A percentile compares a stretch with the other conserved stretches of the same genome.
These are phyloP conservation scores for Helianthus tuberosus DNA, from an alignment of 129 eudicot species.

Conservation along the genomic window DNA sequence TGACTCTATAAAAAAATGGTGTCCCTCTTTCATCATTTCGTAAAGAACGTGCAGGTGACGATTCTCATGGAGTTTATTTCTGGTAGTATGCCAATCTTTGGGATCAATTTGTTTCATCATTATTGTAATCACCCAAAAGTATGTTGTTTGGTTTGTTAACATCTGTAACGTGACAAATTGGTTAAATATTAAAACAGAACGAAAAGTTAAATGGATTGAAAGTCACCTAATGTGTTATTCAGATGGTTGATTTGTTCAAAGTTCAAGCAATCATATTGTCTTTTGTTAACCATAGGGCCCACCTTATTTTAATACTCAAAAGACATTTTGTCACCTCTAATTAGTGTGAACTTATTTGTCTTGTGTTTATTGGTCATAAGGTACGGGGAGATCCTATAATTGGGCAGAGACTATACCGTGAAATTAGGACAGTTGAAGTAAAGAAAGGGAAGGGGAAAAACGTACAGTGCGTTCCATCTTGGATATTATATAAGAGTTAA, in stretches of 20 bases:
- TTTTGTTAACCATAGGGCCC: too few relatives aligned
- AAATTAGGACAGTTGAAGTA: slow-evolving; percentile 82
- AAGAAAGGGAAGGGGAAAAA: slow-evolving; percentile 85
- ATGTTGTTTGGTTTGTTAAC: too few relatives aligned
- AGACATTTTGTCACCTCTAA: too few relatives aligned
- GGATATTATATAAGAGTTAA: too few relatives aligned
- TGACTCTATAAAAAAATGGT: slow-evolving; percentile 73
- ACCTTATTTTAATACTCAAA: too few relatives aligned
- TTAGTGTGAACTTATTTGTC: not conserved
- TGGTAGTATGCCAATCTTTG: slow-evolving; percentile 53
- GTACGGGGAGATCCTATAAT: slow-evolving; percentile 92
- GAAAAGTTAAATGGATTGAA: not conserved
- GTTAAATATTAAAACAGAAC: not conserved
- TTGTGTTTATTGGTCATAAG: slow-evolving; percentile 39
- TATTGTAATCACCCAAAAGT: slow-evolving; percentile 3
- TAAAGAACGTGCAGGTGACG: slow-evolving; percentile 90
- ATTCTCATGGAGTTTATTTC: slow-evolving; percentile 89
- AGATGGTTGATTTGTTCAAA: not conserved
- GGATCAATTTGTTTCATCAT: slow-evolving; percentile 6
- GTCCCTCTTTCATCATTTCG: slow-evolving; percentile 80
- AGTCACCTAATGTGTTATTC: not conserved
- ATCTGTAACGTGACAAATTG: not conserved
- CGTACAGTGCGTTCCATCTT: slow-evolving; percentile 69
- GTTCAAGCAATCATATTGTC: not conserved
- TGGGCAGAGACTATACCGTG: slow-evolving; percentile 93